Percentiles rank a stretch among this genome's conserved stretches.
Conservation (phyloP, 208 protist species). For the Crithidia bombi region DNA sequence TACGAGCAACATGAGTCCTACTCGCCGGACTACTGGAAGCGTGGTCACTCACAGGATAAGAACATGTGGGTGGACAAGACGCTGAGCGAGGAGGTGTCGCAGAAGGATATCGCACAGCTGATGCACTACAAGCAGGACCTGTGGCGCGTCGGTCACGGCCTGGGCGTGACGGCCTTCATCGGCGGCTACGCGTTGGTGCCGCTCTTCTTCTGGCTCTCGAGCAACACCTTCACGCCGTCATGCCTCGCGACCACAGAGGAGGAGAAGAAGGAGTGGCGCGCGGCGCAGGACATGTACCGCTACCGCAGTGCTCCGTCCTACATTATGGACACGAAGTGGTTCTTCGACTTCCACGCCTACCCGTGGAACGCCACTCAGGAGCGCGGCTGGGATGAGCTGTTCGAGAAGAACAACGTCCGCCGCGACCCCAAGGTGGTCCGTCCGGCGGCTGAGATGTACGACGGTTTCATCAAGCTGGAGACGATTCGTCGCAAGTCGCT, state of each 20-base stretch:
- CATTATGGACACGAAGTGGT: constrained; percentile 90
- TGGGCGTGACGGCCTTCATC: constrained; percentile 48
- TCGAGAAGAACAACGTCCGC: constrained; percentile 93
- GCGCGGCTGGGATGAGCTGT: constrained; percentile 90
- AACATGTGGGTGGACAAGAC: constrained; percentile 94
- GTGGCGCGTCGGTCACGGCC: constrained; percentile 80
- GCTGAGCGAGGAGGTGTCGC: constrained; percentile 85
- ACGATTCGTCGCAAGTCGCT: constrained; percentile 85
- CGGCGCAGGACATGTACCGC: constrained; percentile 90
- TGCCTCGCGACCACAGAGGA: constrained; percentile 64
- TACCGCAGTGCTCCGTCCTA: constrained; percentile 89
- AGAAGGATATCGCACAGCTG: constrained; percentile 82
- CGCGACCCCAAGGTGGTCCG: constrained; percentile 84
- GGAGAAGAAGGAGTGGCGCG: constrained; percentile 80
- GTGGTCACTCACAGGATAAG: constrained; percentile 82
- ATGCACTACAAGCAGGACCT: constrained; percentile 88
- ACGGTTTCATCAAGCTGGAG: constrained; percentile 86
- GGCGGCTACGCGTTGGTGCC: constrained; percentile 85
- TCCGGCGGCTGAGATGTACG: constrained; percentile 90
- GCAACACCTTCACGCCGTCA: constrained; percentile 88
- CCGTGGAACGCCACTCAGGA: constrained; percentile 78
- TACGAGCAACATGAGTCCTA: constrained; percentile 81
- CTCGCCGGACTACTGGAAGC: constrained; percentile 88
- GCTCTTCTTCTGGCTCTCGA: constrained; percentile 85
- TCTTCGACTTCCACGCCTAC: constrained; percentile 89